Evolutionary conservation across 2,329 filamentous ascomycete species (phyloP), one percentile per base, ranked within the genome.

Genomic region (Pezicula radicicola): DNA sequence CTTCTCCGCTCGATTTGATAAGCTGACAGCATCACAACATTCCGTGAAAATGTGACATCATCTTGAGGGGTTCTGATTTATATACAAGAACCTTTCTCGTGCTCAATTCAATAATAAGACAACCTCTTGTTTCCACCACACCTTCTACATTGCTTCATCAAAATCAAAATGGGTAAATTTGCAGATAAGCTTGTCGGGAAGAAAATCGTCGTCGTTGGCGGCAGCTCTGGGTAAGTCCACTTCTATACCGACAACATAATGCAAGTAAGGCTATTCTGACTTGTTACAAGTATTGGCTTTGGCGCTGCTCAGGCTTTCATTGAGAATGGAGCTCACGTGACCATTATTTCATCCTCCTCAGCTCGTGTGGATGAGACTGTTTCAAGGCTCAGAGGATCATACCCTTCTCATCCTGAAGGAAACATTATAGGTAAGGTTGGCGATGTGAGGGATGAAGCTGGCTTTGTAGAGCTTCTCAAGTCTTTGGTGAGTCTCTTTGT

Each of bases 301-400:
- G 70, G 70, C 25, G 69, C 66, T 3, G 69, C 70, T n/a, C 56
- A 64, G 46, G 63, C 66, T 25, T 64, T 72, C 46, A 50, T 70
- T 18, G 68, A 68, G 25, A 62, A 63, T n/a, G 70, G 69, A 33
- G 68, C 69, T 8, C 48, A 59, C 16, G 64, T 72, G 3, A 64
- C 60, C 16, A 60, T 72, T 16, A 64, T 72, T 45, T 72, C 68
- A 7, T 70, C 68, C 21, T 65, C 64, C 10, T 55, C 64, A 49
- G 62, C 59, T 3, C 55, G 60, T 9, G 66, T 72, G 19, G 53
- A 64, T 42, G 54, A 57, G 10, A 68, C 70, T n/a, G 62, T 70
- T 1, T 46, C 59, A 45, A 59, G 64, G 2, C 61, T 72, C 2
- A 51, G 55, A 27, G 46, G 25, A 25, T 25, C 25, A 25, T 25